phyloP scores from a whole-genome alignment of 1,139 yeast species.

The Kodamaea sp. region DNA sequence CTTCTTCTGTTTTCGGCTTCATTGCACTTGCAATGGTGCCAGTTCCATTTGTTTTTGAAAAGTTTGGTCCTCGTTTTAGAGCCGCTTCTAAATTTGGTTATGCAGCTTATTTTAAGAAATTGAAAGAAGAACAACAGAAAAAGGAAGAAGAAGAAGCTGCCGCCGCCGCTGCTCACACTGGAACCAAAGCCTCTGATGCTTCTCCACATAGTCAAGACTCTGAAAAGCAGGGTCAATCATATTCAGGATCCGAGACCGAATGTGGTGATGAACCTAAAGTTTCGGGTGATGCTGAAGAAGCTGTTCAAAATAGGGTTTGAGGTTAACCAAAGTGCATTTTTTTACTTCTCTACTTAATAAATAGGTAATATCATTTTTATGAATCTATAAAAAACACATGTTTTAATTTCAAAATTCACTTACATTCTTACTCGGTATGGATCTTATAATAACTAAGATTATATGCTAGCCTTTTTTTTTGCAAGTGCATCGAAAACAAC shows the following conservation, averaged over 20 bases:
- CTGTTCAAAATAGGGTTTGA: constrained; percentile 8
- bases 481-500: no score
- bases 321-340: no score
- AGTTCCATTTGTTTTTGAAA: constrained; percentile 22
- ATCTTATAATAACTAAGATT: no score
- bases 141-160: constrained; percentile 11
- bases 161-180: constrained; percentile 10
- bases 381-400: no score
- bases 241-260: not conserved
- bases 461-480: no score
- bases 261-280: not conserved
- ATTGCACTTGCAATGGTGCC: constrained; percentile 26
- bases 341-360: not conserved
- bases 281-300: constrained; percentile 4
- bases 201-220: not conserved
- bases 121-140: constrained; percentile 26
- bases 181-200: constrained; percentile 2
- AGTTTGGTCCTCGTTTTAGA: constrained; percentile 19
- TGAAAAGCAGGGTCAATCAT: not conserved
- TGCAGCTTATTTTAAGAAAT: constrained; percentile 41
- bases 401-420: no score
- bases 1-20: constrained; percentile 23
- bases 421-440: no score
- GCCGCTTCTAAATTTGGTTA: constrained; percentile 39
- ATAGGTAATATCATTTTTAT: no score